Evolutionary conservation across 768 basidiomycete species (phyloP).

Genomic region (Agaricus blazei): DNA sequence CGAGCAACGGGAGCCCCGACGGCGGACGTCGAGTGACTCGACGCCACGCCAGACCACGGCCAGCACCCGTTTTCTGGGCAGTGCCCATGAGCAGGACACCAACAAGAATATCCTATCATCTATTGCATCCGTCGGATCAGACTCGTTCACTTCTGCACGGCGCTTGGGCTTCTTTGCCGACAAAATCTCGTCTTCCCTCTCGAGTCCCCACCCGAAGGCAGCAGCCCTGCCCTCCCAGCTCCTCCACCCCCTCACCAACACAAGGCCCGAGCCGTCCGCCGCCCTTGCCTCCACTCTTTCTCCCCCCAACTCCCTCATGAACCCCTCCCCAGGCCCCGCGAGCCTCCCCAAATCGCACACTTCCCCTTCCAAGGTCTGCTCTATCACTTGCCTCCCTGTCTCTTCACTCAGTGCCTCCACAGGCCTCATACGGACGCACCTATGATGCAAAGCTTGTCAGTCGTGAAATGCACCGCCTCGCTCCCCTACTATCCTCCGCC

Average conservation of each 20-base stretch:
- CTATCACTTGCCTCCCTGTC: neutral
- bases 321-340: slow-evolving; percentile 27
- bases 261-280: slow-evolving; percentile 29
- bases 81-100: slow-evolving; percentile 26
- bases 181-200: slow-evolving; percentile 36
- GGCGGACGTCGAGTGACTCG: slow-evolving; percentile 44
- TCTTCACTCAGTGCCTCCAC: slow-evolving; percentile 5
- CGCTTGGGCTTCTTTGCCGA: slow-evolving; percentile 39
- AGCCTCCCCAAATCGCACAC: slow-evolving; percentile 35
- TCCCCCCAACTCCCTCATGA: slow-evolving; percentile 23
- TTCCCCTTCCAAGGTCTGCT: slow-evolving; percentile 42
- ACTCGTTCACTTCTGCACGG: slow-evolving; percentile 28
- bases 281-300: slow-evolving; percentile 17
- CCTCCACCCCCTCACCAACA: slow-evolving; percentile 33
- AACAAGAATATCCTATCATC: slow-evolving; percentile 22
- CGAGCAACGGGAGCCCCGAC: slow-evolving; percentile 26
- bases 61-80: slow-evolving; percentile 29
- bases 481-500: slow-evolving; percentile 46
- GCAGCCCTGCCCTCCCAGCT: slow-evolving; percentile 28
- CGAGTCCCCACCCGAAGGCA: slow-evolving; percentile 21
- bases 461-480: slow-evolving; percentile 78
- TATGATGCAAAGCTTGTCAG: slow-evolving; percentile 79
- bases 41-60: slow-evolving; percentile 43
- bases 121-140: slow-evolving; percentile 17
- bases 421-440: slow-evolving; percentile 62